Evolutionary conservation across 1,284 basidiomycete species (phyloP).

Genomic region (Puccinia polysora): DNA sequence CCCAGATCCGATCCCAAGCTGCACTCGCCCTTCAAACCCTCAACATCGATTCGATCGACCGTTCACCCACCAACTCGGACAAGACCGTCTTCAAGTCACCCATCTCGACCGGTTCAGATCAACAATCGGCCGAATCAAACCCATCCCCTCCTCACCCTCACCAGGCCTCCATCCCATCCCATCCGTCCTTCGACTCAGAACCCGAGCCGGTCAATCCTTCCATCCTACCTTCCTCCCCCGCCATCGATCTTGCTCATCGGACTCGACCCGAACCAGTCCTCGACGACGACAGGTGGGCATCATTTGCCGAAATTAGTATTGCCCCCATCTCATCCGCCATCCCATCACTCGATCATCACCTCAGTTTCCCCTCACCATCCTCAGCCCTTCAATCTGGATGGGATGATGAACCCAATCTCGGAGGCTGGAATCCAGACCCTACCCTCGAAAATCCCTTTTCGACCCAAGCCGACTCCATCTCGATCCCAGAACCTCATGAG

Average conservation of each 20-base stretch:
- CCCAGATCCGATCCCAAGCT: not conserved
- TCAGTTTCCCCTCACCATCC: not conserved
- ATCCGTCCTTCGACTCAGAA: not conserved
- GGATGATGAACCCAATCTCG: conserved; percentile 30
- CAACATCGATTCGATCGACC: not conserved
- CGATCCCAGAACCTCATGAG: not conserved
- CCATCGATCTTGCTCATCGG: not conserved
- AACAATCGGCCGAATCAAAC: conserved; percentile 19
- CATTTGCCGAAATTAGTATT: conserved; percentile 8
- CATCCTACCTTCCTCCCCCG: not conserved
- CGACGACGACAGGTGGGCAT: conserved; percentile 22
- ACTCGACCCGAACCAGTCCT: not conserved
- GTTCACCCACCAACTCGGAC: conserved; percentile 11
- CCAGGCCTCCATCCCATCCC: not conserved
- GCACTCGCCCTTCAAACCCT: not conserved
- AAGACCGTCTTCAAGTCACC: conserved; percentile 2
- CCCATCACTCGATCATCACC: not conserved
- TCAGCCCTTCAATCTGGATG: conserved; percentile 23
- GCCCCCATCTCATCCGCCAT: conserved; percentile 12
- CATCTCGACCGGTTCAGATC: conserved; percentile 6
- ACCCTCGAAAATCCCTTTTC: conserved; percentile 8
- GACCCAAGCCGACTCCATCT: not conserved
- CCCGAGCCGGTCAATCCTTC: not conserved
- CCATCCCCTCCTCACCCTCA: not conserved
- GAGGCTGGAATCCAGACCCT: conserved; percentile 19